Evolutionary conservation across 257 asterid species (phyloP).

Genomic region (Coffea canephora): DNA sequence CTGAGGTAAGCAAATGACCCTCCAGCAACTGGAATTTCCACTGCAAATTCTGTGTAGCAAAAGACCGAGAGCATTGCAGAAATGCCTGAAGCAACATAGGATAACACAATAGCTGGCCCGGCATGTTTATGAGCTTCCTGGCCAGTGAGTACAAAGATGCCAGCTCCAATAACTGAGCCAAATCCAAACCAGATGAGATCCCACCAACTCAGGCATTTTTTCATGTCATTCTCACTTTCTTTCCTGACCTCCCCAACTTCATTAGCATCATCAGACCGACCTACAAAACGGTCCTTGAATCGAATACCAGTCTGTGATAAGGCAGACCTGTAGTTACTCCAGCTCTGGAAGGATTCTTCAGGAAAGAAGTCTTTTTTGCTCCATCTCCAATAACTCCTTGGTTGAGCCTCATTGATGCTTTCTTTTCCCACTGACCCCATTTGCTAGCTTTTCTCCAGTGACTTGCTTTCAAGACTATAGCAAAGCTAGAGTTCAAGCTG

Average conservation of each 20-base stretch:
- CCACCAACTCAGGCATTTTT: constrained; percentile 31
- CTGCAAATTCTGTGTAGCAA: constrained; percentile 36
- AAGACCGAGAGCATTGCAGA: constrained; percentile 33
- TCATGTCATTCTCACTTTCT: constrained; percentile 37
- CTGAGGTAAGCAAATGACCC: constrained; percentile 40
- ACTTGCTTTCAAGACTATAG: background rate
- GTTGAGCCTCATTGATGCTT: constrained; percentile 6
- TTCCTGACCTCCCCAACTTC: constrained; percentile 26
- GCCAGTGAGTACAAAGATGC: constrained; percentile 38
- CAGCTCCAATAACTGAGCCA: constrained; percentile 44
- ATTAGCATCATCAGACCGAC: constrained; percentile 28
- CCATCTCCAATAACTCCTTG: constrained; percentile 31
- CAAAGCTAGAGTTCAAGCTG: background rate
- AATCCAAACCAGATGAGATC: constrained; percentile 42
- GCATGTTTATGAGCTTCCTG: constrained; percentile 32
- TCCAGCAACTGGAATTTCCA: constrained; percentile 41
- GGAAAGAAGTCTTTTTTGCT: constrained; percentile 37
- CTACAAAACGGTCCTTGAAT: constrained; percentile 28
- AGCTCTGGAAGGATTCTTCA: constrained; percentile 37
- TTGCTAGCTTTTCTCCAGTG: background rate
- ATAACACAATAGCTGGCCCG: constrained; percentile 34
- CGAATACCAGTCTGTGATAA: constrained; percentile 21
- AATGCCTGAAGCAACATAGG: constrained; percentile 31
- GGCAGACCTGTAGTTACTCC: constrained; percentile 31
- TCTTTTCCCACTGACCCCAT: constrained; percentile 21